Evolutionary conservation across 1,284 basidiomycete species (phyloP).

Genomic region (Nidula niveotomentosa): DNA sequence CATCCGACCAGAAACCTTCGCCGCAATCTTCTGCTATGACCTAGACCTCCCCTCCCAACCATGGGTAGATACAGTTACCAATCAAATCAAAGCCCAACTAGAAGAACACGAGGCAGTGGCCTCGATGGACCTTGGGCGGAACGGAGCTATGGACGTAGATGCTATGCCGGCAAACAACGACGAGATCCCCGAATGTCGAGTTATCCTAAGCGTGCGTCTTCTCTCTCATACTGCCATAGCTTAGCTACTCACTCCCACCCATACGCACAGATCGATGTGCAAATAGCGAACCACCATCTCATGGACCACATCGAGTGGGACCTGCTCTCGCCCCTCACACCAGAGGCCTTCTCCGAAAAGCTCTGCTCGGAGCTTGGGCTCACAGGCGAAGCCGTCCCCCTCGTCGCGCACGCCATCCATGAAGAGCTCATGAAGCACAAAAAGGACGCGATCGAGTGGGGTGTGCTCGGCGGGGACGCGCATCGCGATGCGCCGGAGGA

Average conservation of each 20-base stretch:
- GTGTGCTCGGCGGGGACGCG: slow-evolving; percentile 68
- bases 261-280: slow-evolving; percentile 86
- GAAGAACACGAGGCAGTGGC: slow-evolving; percentile 86
- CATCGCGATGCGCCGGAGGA: slow-evolving; percentile 30
- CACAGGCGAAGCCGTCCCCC: slow-evolving; percentile 82
- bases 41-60: slow-evolving; percentile 71
- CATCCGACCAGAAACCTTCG: slow-evolving; percentile 84
- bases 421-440: slow-evolving; percentile 96
- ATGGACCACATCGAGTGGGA: slow-evolving; percentile 99
- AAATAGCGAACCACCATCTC: slow-evolving; percentile 89
- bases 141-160: slow-evolving; percentile 54
- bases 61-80: slow-evolving; percentile 79
- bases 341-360: slow-evolving; percentile 80
- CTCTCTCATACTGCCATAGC: neutral
- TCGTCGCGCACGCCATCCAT: slow-evolving; percentile 91
- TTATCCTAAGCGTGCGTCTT: slow-evolving; percentile 79
- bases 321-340: slow-evolving; percentile 88
- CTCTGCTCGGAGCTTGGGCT: slow-evolving; percentile 90
- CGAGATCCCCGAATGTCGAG: slow-evolving; percentile 82
- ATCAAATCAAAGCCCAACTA: slow-evolving; percentile 87
- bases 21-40: slow-evolving; percentile 85
- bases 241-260: no score
- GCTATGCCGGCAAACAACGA: slow-evolving; percentile 42
- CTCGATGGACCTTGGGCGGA: slow-evolving; percentile 71
- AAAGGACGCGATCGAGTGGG: slow-evolving; percentile 92